Conservation (phyloP, 441 rosid genomes). For the Populus hybrid region DNA sequence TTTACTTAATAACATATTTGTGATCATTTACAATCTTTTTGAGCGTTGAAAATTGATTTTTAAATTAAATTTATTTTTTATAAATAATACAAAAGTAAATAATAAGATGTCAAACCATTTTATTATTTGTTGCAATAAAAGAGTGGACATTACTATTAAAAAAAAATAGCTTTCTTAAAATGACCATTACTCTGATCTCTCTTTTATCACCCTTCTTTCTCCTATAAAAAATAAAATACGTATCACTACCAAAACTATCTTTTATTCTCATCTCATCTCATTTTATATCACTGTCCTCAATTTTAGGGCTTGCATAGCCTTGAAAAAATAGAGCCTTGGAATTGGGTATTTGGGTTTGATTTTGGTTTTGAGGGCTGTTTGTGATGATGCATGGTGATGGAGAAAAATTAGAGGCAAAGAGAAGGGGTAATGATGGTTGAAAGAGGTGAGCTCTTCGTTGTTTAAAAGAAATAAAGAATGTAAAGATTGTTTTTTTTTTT, state of each 20-base stretch:
- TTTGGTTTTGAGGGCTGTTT: background rate
- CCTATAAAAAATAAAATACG: background rate
- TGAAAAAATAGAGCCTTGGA: background rate
- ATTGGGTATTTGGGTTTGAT: background rate
- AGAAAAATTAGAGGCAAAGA: background rate
- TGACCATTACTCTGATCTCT: background rate
- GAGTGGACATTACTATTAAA: too few relatives aligned
- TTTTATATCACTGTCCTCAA: background rate
- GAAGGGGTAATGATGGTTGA: background rate
- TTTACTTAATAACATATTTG: background rate
- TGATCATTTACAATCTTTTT: background rate
- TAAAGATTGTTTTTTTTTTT: too few relatives aligned
- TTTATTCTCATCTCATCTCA: background rate
- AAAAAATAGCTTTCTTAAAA: background rate
- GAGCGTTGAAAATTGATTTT: background rate
- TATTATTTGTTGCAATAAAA: too few relatives aligned
- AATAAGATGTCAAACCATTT: background rate
- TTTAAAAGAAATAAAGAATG: background rate
- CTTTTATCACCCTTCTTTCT: background rate
- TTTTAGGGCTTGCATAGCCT: background rate
- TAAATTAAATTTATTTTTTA: too few relatives aligned
- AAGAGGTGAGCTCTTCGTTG: background rate
- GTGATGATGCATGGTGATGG: background rate
- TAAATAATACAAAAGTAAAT: background rate
- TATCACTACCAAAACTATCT: background rate